Base-by-base conservation (phyloP, 345 rosid species). In the Euphorbia lathyris region DNA sequence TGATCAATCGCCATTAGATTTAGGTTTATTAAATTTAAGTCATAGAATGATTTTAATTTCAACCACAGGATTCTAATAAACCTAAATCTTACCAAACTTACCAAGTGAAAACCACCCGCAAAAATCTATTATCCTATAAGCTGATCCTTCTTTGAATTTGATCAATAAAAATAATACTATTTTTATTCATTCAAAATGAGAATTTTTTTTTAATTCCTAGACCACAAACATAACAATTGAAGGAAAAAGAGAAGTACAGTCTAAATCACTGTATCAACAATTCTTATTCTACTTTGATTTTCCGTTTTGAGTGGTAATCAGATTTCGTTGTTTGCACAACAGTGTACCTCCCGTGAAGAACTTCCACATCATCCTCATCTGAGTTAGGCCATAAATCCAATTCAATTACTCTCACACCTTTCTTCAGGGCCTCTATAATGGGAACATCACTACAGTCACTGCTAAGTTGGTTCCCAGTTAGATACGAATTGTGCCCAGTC, bases 341-440 rank as follows among this genome's bases (percentile, higher is more conserved):
- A 57, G 26, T 45, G 65, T 75, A 95, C 99, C 99, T 80, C 75
- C 99, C 99, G 78, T 92, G 99, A 47, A 81, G 89, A 75, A 96
- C 99, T 25, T 87, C 75, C 25, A 92, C 90, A 73, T 84, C 79
- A 63, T 86, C 83, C 48, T 80, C 86, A 3, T 78, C 68, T 36
- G 89, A 78, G 82, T 92, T 92, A 0, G 97, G 99, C 99, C 97
- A 92, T 34, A 96, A 70, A 81, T 96, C 99, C 75, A 96, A 83
- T 83, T 96, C 98, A 53, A 96, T 87, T 1, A 90, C 98, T 74
- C 99, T 83, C 29, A 92, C 95, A 20, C 98, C 99, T 80, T 72
- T 80, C 74, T 66, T 72, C 78, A 96, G 66, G 3, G 97, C 93
- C 73, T 86, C 82, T 30, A 88, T 88, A 73, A 92, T 92, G 4